Evolutionary conservation across 441 rosid genomes (phyloP), one percentile per base, ranked within the genome.

Genomic region (Adansonia madagascariensis): DNA sequence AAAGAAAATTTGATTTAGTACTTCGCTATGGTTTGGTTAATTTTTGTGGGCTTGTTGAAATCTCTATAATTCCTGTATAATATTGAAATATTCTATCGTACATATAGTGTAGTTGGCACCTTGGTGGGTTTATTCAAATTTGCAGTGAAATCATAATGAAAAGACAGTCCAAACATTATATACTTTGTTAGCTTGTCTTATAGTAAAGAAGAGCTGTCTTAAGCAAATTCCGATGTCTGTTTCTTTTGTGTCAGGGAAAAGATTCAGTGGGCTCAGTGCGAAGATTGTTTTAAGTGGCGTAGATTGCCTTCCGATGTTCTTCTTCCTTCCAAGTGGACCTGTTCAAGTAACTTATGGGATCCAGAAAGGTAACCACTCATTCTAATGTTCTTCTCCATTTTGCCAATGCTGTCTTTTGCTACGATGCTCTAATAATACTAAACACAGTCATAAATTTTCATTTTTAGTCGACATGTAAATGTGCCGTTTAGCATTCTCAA

Each of bases 261-360:
- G 85, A 73, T 89, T 71, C 97, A 89, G 74, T 92, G 97, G 97
- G 88, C 77, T 82, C 95, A 89, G 70, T 92, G 97, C 55, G 97
- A 91, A 79, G 91, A 89, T 75, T 92, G 97, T 77, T 85, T 39
- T 15, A 92, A 92, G 84, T 92, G 97, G 97, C 92, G 95, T 71
- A 91, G 84, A 80, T 68, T 92, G 80, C 97, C 92, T 63, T 84
- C 81, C 68, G 81, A 80, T 80, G 88, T 89, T 80, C 86, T 81
- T 81, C 92, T 92, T 90, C 91, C 95, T 5, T 84, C 85, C 79
- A 91, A 82, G 76, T 92, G 95, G 95, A 90, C 90, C 14, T 92
- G 97, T 82, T 79, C 89, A 35, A 71, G 79, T 41, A 92, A 91
- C 77, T 64, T 84, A 43, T 91, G 94, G 95, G 94, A 92, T 82